These are phyloP conservation scores for Strobilomyces echinocephalus DNA, from an alignment of 768 basidiomycete genomes.

Conservation along the genomic window DNA sequence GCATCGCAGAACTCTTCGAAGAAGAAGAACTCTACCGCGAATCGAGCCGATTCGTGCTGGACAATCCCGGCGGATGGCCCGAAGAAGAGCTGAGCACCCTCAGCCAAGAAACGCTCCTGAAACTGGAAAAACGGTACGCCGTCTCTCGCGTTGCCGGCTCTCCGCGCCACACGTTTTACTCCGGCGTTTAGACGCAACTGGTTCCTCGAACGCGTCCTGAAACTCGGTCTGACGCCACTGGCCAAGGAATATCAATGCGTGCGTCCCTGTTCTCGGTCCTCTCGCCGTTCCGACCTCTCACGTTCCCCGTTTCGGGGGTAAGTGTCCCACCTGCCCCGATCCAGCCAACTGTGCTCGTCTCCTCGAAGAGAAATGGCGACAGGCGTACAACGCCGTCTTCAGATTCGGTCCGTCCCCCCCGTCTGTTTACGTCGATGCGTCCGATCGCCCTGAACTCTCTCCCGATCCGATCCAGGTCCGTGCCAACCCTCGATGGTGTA, in stretches of 20 bases:
- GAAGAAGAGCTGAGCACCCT: slow-evolving; percentile 80
- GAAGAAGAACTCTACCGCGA: slow-evolving; percentile 90
- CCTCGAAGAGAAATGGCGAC: slow-evolving; percentile 91
- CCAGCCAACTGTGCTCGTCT: slow-evolving; percentile 70
- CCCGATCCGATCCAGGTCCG: slow-evolving; percentile 45
- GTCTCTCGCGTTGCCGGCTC: too few relatives aligned
- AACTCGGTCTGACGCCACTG: slow-evolving; percentile 79
- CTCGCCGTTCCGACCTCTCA: neutral
- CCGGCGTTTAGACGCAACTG: slow-evolving; percentile 61
- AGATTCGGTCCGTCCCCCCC: slow-evolving; percentile 57
- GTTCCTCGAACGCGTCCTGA: slow-evolving; percentile 93
- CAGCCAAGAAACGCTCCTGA: slow-evolving; percentile 75
- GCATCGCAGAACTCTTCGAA: slow-evolving; percentile 85
- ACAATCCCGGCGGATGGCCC: slow-evolving; percentile 84
- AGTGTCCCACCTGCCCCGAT: slow-evolving; percentile 85
- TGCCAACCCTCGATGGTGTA: slow-evolving; percentile 91
- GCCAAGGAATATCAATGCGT: slow-evolving; percentile 97
- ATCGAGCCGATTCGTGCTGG: slow-evolving; percentile 85
- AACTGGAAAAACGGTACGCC: slow-evolving; percentile 77
- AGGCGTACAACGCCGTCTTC: slow-evolving; percentile 82
- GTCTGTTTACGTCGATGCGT: neutral
- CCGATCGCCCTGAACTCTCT: neutral
- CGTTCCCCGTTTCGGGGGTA: slow-evolving; percentile 27
- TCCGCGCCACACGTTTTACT: neutral
- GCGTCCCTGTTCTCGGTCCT: slow-evolving; percentile 21